Evolutionary conservation across 768 basidiomycete species (phyloP).

Genomic region (Amanita fuliginea): DNA sequence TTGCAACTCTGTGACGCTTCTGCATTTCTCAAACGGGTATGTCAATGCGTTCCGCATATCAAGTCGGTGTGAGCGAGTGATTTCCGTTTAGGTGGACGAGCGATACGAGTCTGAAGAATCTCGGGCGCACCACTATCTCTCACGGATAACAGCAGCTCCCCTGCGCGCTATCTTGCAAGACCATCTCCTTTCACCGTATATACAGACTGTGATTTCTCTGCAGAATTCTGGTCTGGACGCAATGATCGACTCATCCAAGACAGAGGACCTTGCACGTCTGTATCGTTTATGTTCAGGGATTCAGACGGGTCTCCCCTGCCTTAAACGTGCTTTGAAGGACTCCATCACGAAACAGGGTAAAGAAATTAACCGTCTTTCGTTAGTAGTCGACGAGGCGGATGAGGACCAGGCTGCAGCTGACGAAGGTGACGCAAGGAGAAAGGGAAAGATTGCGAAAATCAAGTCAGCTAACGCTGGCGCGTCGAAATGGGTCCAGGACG

Average conservation of each 20-base stretch:
- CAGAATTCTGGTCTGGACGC: constrained; percentile 74
- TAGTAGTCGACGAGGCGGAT: constrained; percentile 19
- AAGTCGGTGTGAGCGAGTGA: constrained; percentile 8
- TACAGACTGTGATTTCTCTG: constrained; percentile 66
- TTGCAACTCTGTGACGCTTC: constrained; percentile 69
- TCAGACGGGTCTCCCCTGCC: constrained; percentile 46
- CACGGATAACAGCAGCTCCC: constrained; percentile 56
- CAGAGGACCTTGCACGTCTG: constrained; percentile 66
- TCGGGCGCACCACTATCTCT: constrained; percentile 79
- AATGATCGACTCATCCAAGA: constrained; percentile 78
- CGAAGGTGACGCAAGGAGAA: constrained; percentile 23
- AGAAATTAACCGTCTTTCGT: constrained; percentile 63
- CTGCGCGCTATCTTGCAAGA: constrained; percentile 70
- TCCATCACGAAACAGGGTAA: constrained; percentile 67
- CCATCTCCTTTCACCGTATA: constrained; percentile 67
- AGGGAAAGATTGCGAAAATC: constrained; percentile 36
- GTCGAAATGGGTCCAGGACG: constrained; percentile 86
- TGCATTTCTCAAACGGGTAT: constrained; percentile 70
- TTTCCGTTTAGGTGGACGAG: constrained; percentile 50
- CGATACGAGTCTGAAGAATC: constrained; percentile 78
- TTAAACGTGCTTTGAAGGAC: constrained; percentile 60
- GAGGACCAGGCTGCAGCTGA: constrained; percentile 20
- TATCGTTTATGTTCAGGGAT: constrained; percentile 68
- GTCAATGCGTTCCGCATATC: constrained; percentile 16
- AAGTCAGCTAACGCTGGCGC: constrained; percentile 27